Base-by-base conservation (phyloP, 495 filamentous ascomycete genomes). In the Zalerion maritima region DNA sequence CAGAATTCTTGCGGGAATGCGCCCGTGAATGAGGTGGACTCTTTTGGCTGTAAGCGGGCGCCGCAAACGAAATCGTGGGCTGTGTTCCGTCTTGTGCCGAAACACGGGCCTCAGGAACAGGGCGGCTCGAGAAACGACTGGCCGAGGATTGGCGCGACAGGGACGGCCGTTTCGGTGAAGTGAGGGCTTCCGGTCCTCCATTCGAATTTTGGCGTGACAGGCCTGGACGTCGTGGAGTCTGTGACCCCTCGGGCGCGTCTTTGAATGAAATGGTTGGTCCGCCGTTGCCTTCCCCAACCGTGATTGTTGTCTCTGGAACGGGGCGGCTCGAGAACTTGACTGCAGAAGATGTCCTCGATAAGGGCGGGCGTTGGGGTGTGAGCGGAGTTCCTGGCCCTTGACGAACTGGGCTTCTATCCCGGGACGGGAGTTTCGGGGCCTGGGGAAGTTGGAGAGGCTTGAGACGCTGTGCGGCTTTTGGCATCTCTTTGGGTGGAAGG, bases 11-110 rank as follows among this genome's bases (percentile, higher is more conserved):
- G 9, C 54, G 35, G 0, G 55, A 58, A 15, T 31, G 37, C 5
- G 40, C 34, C 12, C 29, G 24, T 19, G 14, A 9, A 22, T 16
- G 37, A 22, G 17, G 32, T 9, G 25, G 54, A 18, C 29, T 42
- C 24, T 18, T 34, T 17, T 27, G 21, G 11, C 35, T 47, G 3
- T 32, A 25, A 1, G 21, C 38, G 4, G 38, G 28, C 18, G 55
- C 56, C 5, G 63, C 64, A 45, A 85, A 87, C 62, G 78, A 81
- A 24, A 86, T 84, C n/a, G 63, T 71, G 3, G 73, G 71, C 5
- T n/a, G n/a, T 1, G 58, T 56, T 2, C 57, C 62, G 28, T 78
- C 73, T 26, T 67, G 61, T 0, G 49, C 50, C 17, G 71, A 64
- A 6, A 78, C 61, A 23, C 55, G 51, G 16, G 75, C 67, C 35